These are phyloP conservation scores for Berberis thunbergii DNA, from an alignment of 164 flowering plant genomes.

Conservation along the genomic window DNA sequence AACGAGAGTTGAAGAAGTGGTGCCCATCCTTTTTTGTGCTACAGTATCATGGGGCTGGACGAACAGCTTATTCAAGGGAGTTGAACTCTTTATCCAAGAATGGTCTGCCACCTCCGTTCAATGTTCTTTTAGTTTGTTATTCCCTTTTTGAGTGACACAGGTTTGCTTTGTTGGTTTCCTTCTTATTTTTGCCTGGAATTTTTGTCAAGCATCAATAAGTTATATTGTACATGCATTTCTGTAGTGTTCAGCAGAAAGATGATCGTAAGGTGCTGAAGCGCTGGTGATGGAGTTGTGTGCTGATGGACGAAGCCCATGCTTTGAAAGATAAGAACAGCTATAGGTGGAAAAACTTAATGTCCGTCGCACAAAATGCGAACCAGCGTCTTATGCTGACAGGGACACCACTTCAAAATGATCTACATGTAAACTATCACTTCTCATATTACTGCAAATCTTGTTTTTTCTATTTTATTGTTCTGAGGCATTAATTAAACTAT, in stretches of 20 bases:
- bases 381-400: constrained; percentile 97
- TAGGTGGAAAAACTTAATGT: constrained; percentile 90
- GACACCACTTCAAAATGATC: constrained; percentile 93
- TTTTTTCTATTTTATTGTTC: too few species aligned
- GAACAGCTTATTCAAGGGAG: constrained; percentile 66
- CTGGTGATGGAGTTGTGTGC: constrained; percentile 90
- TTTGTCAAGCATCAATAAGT: not conserved
- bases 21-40: constrained; percentile 84
- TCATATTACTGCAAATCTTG: not conserved
- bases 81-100: constrained; percentile 53
- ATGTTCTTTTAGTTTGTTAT: constrained; percentile 89
- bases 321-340: constrained; percentile 90
- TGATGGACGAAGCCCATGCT: constrained; percentile 99
- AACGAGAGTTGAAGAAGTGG: constrained; percentile 90
- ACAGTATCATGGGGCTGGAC: constrained; percentile 75
- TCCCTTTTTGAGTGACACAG: constrained; percentile 96
- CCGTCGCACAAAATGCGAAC: constrained; percentile 80
- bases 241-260: constrained; percentile 90
- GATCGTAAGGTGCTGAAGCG: constrained; percentile 83
- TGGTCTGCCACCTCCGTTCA: constrained; percentile 79
- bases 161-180: constrained; percentile 23
- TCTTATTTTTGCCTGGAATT: not conserved
- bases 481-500: too few species aligned
- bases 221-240: not conserved
- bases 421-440: constrained; percentile 45